These are phyloP conservation scores for Stephanodiscus triporus DNA, from an alignment of 108 stramenopile species.

Conservation along the genomic window DNA sequence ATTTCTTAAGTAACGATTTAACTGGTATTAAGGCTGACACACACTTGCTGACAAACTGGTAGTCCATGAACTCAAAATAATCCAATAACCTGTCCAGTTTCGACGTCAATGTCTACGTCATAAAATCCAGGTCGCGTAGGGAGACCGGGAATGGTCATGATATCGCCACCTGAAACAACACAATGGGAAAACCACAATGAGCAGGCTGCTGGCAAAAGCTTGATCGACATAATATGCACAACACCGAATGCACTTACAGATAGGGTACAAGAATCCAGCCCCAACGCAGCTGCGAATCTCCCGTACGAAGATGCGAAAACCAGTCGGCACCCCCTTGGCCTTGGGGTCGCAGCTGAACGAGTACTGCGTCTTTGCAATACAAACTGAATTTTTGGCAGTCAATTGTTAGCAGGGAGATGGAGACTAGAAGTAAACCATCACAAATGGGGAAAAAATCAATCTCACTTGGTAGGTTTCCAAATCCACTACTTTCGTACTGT, in stretches of 20 bases:
- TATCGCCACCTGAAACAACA: slow-evolving; percentile 73
- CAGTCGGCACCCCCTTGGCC: slow-evolving; percentile 93
- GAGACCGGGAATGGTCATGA: slow-evolving; percentile 99
- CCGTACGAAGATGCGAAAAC: slow-evolving; percentile 89
- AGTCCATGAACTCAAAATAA: slow-evolving; percentile 75
- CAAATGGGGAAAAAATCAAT: slow-evolving; percentile 29
- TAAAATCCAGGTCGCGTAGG: slow-evolving; percentile 99
- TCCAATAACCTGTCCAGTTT: slow-evolving; percentile 95
- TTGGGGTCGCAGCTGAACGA: slow-evolving; percentile 93
- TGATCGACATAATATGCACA: neutral
- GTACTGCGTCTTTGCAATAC: slow-evolving; percentile 99
- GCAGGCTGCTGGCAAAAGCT: neutral
- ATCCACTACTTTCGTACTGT: slow-evolving; percentile 89
- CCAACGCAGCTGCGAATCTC: slow-evolving; percentile 97
- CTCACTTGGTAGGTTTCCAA: slow-evolving; percentile 87
- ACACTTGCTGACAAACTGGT: too few relatives aligned
- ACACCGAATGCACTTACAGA: slow-evolving; percentile 49
- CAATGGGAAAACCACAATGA: neutral
- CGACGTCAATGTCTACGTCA: slow-evolving; percentile 95
- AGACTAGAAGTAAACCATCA: slow-evolving; percentile 42
- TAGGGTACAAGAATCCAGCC: slow-evolving; percentile 96
- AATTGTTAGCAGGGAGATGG: neutral
- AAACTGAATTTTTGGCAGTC: slow-evolving; percentile 63
- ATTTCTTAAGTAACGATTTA: too few relatives aligned
- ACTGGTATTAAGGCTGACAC: too few relatives aligned